A percentile compares a stretch with the other conserved stretches of the same genome.
These are phyloP conservation scores for Saccharomycopsis hybrid DNA, from an alignment of 1,139 yeast species.

Conservation along the genomic window DNA sequence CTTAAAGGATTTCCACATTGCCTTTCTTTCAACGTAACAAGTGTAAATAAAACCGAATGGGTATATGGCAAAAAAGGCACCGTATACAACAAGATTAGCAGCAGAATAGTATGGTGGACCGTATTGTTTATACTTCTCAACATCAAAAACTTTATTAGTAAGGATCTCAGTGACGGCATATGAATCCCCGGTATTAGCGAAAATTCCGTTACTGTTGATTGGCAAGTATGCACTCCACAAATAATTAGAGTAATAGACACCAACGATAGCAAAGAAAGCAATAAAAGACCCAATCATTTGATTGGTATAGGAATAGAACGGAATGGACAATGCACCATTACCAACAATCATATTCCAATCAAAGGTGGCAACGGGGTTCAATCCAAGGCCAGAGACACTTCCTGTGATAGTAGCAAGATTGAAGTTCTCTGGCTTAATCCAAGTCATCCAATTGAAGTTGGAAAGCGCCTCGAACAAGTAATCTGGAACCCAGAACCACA, in stretches of 20 bases:
- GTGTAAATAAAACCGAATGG: constrained; percentile 49
- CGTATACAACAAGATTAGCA: constrained; percentile 47
- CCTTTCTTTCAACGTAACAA: constrained; percentile 27
- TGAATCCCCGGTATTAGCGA: constrained; percentile 40
- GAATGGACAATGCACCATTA: constrained; percentile 32
- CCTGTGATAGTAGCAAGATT: constrained; percentile 53
- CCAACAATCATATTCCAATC: constrained; percentile 43
- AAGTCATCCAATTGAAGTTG: constrained; percentile 54
- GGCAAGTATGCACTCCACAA: constrained; percentile 49
- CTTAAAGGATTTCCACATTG: constrained; percentile 25
- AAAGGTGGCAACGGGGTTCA: constrained; percentile 46
- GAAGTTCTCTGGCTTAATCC: constrained; percentile 53
- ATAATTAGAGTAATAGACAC: constrained; percentile 45
- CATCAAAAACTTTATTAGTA: constrained; percentile 35
- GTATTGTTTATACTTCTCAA: constrained; percentile 36
- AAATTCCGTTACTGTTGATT: constrained; percentile 43
- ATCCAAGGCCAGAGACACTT: constrained; percentile 41
- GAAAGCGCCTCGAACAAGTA: constrained; percentile 46
- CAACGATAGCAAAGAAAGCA: constrained; percentile 37
- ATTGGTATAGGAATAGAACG: constrained; percentile 41
- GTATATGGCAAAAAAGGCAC: constrained; percentile 51
- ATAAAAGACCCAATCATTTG: constrained; percentile 38
- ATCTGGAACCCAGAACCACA: constrained; percentile 53
- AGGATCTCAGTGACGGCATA: constrained; percentile 40
- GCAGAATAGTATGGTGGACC: constrained; percentile 58